Base-by-base conservation (phyloP, 257 asterid species). In the Gentiana macrophylla region DNA sequence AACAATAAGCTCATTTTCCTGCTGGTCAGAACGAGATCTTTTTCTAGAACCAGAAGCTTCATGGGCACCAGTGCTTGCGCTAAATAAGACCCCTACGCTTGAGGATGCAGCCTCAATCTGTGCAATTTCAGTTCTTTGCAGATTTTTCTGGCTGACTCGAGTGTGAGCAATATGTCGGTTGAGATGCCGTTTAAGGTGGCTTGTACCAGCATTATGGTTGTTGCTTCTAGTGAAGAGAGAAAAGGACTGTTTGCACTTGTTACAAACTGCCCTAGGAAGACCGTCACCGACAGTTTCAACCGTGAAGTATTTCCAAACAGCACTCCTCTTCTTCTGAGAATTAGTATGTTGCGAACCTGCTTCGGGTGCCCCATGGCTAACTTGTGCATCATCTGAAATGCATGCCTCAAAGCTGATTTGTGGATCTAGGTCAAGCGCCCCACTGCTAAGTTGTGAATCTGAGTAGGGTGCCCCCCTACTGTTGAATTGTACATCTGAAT, bases 271-370 rank as follows among this genome's bases (percentile, higher is more conserved):
- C 68, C 79, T 74, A 35, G 75, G 67, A 72, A 74, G 71, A 41
- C 80, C 76, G 3, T 81, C 77, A 66, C 64, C 68, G 6, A 77
- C 56, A 2, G 71, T 52, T 72, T 61, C 86, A 48, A 77, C 52
- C 9, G 92, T 85, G 77, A 87, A 91, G 69, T 87, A 78, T 13
- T 91, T 89, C 98, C 98, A 91, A 49, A 87, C 95, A 59, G 75
- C 70, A 63, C 97, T 87, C 75, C 80, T 91, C 72, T 91, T 87
- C 64, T 83, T 76, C 71, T 87, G 73, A 37, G 79, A 74, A 75
- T 80, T 88, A 55, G 54, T 77, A 15, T 82, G 79, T 41, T 10
- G 46, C 8, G 46, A 10, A 41, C 9, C 46, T 41, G 5, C 8
- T 5, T 10, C 8, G 5, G 46, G 2, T 5, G 6, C 1, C 46